Evolutionary conservation across 2,329 filamentous ascomycete genomes (phyloP), one percentile per base, ranked within the genome.

Genomic region (Orbilia brochopaga): DNA sequence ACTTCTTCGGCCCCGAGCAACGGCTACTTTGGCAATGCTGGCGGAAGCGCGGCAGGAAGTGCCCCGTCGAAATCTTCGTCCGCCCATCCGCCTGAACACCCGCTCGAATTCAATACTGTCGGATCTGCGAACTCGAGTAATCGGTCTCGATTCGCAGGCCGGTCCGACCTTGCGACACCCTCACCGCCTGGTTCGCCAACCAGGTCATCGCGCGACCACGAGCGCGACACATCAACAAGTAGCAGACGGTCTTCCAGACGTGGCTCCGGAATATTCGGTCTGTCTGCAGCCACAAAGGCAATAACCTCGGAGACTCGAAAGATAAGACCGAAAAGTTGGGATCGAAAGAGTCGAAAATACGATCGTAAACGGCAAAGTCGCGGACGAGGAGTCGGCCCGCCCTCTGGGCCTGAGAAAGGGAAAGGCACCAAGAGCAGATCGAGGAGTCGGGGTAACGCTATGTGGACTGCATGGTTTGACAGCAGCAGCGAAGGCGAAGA

Each of bases 391-490:
- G 27, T 61, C 27, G 67, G 59, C 10, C 30, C 44, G 6, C 67
- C 67, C 1, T 35, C 60, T 23, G 67, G 67, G 8, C 67, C 65
- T 42, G 67, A 72, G 48, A 72, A 72, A n/a, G 19, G 42, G 48
- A 72, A 65, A 52, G 30, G 23, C 7, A 72, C 58, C 23, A 72
- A 72, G 35, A 72, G 60, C 50, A 65, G 67, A 40, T 72, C 67
- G 2, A 60, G 67, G 24, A 72, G 67, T 50, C 56, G 67, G 21
- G 48, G 60, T 19, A 72, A 72, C 17, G 51, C 55, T 2, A 63
- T 60, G 37, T 72, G 67, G 67, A 72, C 67, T 3, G 67, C 60
- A 15, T 72, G 67, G 67, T 72, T 72, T 17, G 67, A 72, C 60
- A 72, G 67, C 35, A 72, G 67, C 23, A 57, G 53, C 17, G 67